Evolutionary conservation across 2,329 filamentous ascomycete species (phyloP).

Genomic region (Coniochaeta pulveracea): DNA sequence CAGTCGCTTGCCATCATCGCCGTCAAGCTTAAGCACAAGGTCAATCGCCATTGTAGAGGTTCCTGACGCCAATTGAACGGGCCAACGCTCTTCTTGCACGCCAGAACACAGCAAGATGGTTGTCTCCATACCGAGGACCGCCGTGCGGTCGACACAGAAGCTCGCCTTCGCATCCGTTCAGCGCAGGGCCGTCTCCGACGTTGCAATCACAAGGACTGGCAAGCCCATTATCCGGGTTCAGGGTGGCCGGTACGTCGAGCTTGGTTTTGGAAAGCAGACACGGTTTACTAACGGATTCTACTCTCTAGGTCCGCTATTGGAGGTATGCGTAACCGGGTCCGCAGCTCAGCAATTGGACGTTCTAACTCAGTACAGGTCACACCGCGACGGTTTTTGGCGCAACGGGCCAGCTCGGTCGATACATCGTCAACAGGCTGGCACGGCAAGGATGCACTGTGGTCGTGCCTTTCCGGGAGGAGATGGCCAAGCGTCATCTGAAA

Average conservation of each 20-base stretch:
- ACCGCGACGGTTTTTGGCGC: slow-evolving; percentile 97
- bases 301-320: slow-evolving; percentile 63
- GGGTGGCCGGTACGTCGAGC: slow-evolving; percentile 63
- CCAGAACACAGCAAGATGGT: slow-evolving; percentile 25
- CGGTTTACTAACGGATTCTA: slow-evolving; percentile 5
- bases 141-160: slow-evolving; percentile 40
- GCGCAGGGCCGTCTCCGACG: slow-evolving; percentile 58
- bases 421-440: slow-evolving; percentile 93
- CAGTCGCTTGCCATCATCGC: not conserved
- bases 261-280: not conserved
- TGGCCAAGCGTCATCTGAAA: slow-evolving; percentile 94
- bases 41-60: slow-evolving; percentile 12
- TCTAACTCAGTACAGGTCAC: slow-evolving; percentile 49
- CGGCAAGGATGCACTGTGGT: slow-evolving; percentile 90
- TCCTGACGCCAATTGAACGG: slow-evolving; percentile 18
- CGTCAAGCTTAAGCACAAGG: slow-evolving; percentile 11
- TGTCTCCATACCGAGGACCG: slow-evolving; percentile 46
- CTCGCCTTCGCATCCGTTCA: slow-evolving; percentile 27
- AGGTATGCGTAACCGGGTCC: slow-evolving; percentile 42
- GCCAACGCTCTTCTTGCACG: slow-evolving; percentile 19
- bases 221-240: slow-evolving; percentile 85
- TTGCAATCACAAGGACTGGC: slow-evolving; percentile 88
- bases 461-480: slow-evolving; percentile 90
- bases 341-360: slow-evolving; percentile 6
- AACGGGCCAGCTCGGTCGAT: slow-evolving; percentile 88